Evolutionary conservation across 495 filamentous ascomycete species (phyloP), one percentile per base, ranked within the genome.

Genomic region (Penicillium flavigenum): DNA sequence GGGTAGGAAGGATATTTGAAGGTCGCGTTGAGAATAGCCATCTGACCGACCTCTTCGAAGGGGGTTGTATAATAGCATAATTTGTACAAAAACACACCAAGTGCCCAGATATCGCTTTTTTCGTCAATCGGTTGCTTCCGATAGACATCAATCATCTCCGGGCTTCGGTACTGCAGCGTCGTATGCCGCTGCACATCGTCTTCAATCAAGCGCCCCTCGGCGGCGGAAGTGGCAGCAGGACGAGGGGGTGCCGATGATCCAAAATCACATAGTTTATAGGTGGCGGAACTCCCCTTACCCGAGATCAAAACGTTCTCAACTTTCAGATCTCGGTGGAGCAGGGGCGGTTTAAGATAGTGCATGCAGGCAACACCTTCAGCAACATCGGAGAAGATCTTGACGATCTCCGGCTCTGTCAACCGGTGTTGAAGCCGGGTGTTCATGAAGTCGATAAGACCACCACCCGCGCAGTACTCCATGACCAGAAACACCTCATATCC

Each of bases 11-110:
- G 95, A 69, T 88, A 98, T 69, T 90, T 94, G 83, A 89, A 98
- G 64, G 83, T 95, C 41, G 95, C 94, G 67, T 97, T 98, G 41
- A 98, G 77, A 61, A 98, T 98, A n/a, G 94, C 94, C 74, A 98
- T 90, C 75, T 96, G 92, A 19, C 94, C 94, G 63, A 94, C 89
- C 54, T 97, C 95, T 73, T 98, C 94, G 66, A 98, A 98, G 4
- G 94, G 94, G 9, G 94, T 98, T 27, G 95, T 98, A 76, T 98
- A 98, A 77, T 98, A 98, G 76, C 94, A 98, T 52, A 98, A 81
- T 79, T 98, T 98, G 79, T 98, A 98, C 47, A 98, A 78, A 47
- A 98, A 79, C 31, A 98, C 94, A 14, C 94, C 94, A 39, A 98
- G 79, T 1, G 94, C 94, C 94, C 94, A 98, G 19, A 98, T 96